phyloP scores from a whole-genome alignment of 2,329 filamentous ascomycete genomes.

The Fonsecaea monophora region DNA sequence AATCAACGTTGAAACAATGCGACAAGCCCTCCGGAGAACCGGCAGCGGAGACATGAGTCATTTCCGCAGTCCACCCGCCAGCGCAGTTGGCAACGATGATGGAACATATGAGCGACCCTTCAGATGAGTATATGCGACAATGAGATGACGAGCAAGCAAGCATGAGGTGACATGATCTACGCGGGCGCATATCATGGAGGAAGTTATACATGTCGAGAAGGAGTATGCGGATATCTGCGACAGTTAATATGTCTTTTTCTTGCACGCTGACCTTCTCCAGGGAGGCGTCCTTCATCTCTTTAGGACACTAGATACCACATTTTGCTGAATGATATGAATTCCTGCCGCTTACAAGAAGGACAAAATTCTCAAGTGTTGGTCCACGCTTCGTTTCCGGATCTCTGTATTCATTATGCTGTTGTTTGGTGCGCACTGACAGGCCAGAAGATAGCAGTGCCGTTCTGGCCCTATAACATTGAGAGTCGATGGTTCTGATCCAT shows the following conservation, averaged over 20 bases:
- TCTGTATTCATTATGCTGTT: neutral
- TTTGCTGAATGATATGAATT: slow-evolving; percentile 22
- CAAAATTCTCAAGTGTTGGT: neutral
- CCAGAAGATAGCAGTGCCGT: neutral
- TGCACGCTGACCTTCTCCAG: slow-evolving; percentile 7
- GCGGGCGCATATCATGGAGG: slow-evolving; percentile 35
- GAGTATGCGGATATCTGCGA: slow-evolving; percentile 1
- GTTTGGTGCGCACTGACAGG: neutral
- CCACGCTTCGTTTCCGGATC: neutral
- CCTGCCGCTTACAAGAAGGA: neutral
- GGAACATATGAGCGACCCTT: slow-evolving; percentile 34
- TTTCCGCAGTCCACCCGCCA: slow-evolving; percentile 45
- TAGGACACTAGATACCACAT: slow-evolving; percentile 26
- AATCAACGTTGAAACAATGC: slow-evolving; percentile 91
- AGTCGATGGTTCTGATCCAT: neutral
- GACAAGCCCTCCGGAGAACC: slow-evolving; percentile 83
- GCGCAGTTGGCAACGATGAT: slow-evolving; percentile 46
- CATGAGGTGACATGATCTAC: slow-evolving; percentile 32
- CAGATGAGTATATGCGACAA: slow-evolving; percentile 27
- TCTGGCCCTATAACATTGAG: neutral
- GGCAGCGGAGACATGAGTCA: slow-evolving; percentile 77
- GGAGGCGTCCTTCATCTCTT: slow-evolving; percentile 10
- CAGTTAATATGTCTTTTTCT: slow-evolving; percentile 10
- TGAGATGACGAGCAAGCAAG: slow-evolving; percentile 8
- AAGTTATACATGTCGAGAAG: slow-evolving; percentile 9